phyloP scores from a whole-genome alignment of 306 rosid species.

The Coriaria nepalensis region DNA sequence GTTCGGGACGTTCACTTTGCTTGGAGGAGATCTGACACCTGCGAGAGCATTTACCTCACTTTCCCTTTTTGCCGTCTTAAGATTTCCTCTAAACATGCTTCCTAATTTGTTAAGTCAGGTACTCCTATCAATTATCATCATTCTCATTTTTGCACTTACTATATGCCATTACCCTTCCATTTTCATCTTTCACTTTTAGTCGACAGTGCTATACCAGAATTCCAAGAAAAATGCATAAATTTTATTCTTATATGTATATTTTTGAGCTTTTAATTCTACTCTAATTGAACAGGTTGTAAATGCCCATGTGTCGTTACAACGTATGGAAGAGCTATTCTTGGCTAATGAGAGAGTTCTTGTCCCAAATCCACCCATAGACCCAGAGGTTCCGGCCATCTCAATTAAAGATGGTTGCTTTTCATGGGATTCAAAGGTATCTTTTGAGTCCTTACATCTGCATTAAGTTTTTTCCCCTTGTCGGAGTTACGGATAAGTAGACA shows the following conservation, averaged over 20 bases:
- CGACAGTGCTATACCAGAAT: too few relatives aligned
- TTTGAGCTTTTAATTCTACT: constrained; percentile 8
- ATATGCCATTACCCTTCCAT: too few relatives aligned
- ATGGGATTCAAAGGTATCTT: constrained; percentile 63
- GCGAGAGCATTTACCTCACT: constrained; percentile 84
- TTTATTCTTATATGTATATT: background rate
- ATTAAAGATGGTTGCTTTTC: constrained; percentile 65
- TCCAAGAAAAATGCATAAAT: background rate
- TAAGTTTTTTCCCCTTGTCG: too few relatives aligned
- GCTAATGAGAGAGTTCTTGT: constrained; percentile 47
- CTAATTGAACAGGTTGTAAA: constrained; percentile 48
- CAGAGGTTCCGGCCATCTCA: constrained; percentile 62
- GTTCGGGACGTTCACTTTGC: constrained; percentile 65
- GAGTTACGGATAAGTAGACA: background rate
- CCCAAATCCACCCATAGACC: constrained; percentile 53
- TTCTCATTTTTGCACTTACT: constrained; percentile 10
- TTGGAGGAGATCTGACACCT: constrained; percentile 83
- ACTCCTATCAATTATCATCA: background rate
- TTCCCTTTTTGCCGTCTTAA: constrained; percentile 63
- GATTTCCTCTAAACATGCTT: constrained; percentile 62
- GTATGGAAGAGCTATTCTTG: constrained; percentile 63
- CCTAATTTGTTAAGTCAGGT: constrained; percentile 84
- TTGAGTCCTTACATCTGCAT: constrained; percentile 2
- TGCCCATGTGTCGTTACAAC: constrained; percentile 73
- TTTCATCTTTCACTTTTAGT: too few relatives aligned